Base-by-base conservation (phyloP, 352 stramenopile genomes). In the Phytophthora hybrid region DNA sequence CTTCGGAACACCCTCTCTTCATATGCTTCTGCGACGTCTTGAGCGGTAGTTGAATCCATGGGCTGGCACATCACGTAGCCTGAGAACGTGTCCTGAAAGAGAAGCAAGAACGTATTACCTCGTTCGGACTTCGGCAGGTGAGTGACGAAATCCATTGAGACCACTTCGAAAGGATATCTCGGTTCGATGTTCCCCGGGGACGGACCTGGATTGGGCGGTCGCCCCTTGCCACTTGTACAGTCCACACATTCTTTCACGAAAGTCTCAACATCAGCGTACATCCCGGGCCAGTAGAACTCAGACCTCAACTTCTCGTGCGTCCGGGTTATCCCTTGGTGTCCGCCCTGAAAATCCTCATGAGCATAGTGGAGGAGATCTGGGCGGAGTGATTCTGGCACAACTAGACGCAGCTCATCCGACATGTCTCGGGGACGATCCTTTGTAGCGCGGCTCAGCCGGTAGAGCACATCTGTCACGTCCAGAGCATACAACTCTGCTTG, bases 1-100 rank as follows among this genome's bases (percentile, higher is more conserved):
- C 56, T 39, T 5, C 58, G 37, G 63, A 74, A 79, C 8, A 84
- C 67, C 0, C 66, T 47, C 37, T 63, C 46, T 23, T 78, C 60
- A 21, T 79, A 82, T 0, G 62, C 78, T 59, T 80, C 65, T 0
- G 71, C 65, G 0, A 78, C 65, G 3, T 66, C 69, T 9, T 77
- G 61, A 4, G 67, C 71, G 0, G 59, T 63, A 0, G 67, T 72
- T 0, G 14, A 10, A 0, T 1, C 4, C 72, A 82, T 76, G 0
- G 74, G 19, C 10, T 80, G 66, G 26, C 34, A 63, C 67, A 83
- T 80, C 0, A 77, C 54, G 21, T 56, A 56, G 0, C 59, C 26
- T 3, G 56, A 62, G 32, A 51, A 65, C 4, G 46, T 3, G 1
- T 47, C 55, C 11, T 67, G 60, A 6, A 78, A 59, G 18, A 61